phyloP scores from a whole-genome alignment of 495 filamentous ascomycete genomes.

The Staphylotrichum longicolle region DNA sequence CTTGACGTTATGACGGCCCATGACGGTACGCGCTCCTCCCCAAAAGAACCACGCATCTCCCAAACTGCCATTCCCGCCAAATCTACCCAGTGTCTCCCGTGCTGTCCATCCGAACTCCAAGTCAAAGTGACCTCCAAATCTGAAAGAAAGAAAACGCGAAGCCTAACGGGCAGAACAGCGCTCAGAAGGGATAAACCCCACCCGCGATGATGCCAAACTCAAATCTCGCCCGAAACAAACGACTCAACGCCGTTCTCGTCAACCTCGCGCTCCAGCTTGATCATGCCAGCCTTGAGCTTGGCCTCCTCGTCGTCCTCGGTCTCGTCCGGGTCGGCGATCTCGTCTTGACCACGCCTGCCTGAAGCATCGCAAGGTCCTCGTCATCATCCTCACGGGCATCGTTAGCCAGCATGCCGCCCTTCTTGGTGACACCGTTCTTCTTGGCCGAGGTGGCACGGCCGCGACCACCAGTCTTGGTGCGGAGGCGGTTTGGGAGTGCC shows the following conservation, averaged over 20 bases:
- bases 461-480: too few species aligned
- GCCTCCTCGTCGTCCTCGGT: neutral
- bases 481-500: too few species aligned
- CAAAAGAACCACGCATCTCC: constrained; percentile 1
- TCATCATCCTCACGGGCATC: too few species aligned
- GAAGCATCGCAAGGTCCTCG: too few species aligned
- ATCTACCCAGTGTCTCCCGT: neutral
- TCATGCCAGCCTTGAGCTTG: neutral
- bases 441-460: too few species aligned
- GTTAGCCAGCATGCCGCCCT: too few species aligned
- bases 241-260: neutral
- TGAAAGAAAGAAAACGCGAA: neutral
- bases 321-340: too few species aligned
- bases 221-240: neutral
- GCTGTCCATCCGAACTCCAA: neutral
- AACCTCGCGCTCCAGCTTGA: too few species aligned
- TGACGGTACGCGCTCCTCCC: neutral
- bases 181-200: neutral
- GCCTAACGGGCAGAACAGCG: neutral
- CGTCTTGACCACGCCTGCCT: too few species aligned
- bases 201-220: neutral
- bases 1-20: too few species aligned
- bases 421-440: too few species aligned
- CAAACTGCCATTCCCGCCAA: neutral
- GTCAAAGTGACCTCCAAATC: neutral